phyloP scores from a whole-genome alignment of 2,329 filamentous ascomycete species.

The Bipolaris zeicola region DNA sequence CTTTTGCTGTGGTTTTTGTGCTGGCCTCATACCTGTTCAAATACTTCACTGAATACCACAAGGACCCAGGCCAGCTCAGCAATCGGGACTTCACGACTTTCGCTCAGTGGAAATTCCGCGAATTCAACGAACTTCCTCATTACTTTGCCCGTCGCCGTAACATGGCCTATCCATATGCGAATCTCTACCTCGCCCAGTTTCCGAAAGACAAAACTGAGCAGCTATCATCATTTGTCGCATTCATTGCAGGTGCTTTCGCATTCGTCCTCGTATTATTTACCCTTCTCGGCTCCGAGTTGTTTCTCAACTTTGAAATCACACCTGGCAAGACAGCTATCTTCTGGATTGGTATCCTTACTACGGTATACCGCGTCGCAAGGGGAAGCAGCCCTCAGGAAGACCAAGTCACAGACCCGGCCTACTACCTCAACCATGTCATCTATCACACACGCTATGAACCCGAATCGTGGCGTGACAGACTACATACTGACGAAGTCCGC shows the following conservation, averaged over 20 bases:
- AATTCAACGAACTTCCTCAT: slow-evolving; percentile 96
- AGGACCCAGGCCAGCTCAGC: slow-evolving; percentile 85
- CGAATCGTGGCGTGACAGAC: slow-evolving; percentile 80
- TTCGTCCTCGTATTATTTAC: slow-evolving; percentile 84
- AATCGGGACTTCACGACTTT: slow-evolving; percentile 89
- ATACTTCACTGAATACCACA: slow-evolving; percentile 97
- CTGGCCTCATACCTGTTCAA: slow-evolving; percentile 90
- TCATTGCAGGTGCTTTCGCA: slow-evolving; percentile 83
- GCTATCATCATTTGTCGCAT: slow-evolving; percentile 80
- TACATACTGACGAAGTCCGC: slow-evolving; percentile 95
- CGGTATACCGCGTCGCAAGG: slow-evolving; percentile 81
- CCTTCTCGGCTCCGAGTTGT: slow-evolving; percentile 86
- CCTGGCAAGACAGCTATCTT: slow-evolving; percentile 87
- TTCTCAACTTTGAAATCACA: slow-evolving; percentile 90
- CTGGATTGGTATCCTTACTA: slow-evolving; percentile 82
- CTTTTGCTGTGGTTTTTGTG: slow-evolving; percentile 85
- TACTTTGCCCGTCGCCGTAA: slow-evolving; percentile 87
- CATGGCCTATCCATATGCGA: slow-evolving; percentile 94
- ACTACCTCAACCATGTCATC: slow-evolving; percentile 84
- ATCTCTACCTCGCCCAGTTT: slow-evolving; percentile 92
- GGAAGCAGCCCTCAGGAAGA: slow-evolving; percentile 83
- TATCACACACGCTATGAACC: slow-evolving; percentile 93
- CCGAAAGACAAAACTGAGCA: slow-evolving; percentile 94
- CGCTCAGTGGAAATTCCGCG: slow-evolving; percentile 96
- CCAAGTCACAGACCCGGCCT: slow-evolving; percentile 91